Conservation (phyloP, 805 yeast genomes). For the Pichia membranifaciens region DNA sequence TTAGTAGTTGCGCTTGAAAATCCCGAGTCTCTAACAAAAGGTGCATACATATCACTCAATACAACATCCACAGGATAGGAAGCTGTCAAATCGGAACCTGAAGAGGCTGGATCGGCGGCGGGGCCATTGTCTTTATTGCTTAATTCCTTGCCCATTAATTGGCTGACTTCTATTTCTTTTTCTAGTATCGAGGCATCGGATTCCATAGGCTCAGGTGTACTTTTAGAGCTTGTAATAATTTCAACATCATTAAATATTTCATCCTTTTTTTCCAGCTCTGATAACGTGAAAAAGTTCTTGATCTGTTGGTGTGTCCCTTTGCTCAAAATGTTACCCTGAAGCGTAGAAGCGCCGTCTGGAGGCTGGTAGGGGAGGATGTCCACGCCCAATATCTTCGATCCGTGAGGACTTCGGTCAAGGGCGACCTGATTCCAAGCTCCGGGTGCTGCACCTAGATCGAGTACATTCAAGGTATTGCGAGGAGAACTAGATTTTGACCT, state of each 20-base stretch:
- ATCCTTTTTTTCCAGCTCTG: slow-evolving; percentile 26
- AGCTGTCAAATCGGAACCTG: slow-evolving; percentile 4
- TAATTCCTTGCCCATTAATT: slow-evolving; percentile 9
- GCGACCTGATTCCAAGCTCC: slow-evolving; percentile 95
- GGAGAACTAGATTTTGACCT: slow-evolving; percentile 2
- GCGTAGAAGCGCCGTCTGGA: slow-evolving; percentile 68
- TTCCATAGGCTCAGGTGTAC: slow-evolving; percentile 8
- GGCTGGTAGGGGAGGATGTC: slow-evolving; percentile 77
- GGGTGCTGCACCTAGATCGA: slow-evolving; percentile 90
- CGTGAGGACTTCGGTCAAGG: slow-evolving; percentile 40
- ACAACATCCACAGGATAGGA: slow-evolving; percentile 54
- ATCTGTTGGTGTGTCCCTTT: slow-evolving; percentile 55
- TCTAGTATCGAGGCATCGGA: slow-evolving; percentile 17
- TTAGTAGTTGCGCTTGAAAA: slow-evolving; percentile 63
- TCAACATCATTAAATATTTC: slow-evolving; percentile 15
- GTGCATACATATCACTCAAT: slow-evolving; percentile 80
- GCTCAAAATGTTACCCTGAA: slow-evolving; percentile 85
- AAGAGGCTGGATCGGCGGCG: background rate
- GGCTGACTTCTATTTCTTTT: slow-evolving; percentile 14
- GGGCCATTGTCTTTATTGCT: background rate
- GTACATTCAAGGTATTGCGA: slow-evolving; percentile 35
- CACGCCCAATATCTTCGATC: slow-evolving; percentile 67
- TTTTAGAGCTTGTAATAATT: slow-evolving; percentile 12
- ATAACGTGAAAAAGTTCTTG: slow-evolving; percentile 39
- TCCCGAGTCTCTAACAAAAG: slow-evolving; percentile 45